phyloP scores from a whole-genome alignment of 148 eudicot species.

The Cornus florida region DNA sequence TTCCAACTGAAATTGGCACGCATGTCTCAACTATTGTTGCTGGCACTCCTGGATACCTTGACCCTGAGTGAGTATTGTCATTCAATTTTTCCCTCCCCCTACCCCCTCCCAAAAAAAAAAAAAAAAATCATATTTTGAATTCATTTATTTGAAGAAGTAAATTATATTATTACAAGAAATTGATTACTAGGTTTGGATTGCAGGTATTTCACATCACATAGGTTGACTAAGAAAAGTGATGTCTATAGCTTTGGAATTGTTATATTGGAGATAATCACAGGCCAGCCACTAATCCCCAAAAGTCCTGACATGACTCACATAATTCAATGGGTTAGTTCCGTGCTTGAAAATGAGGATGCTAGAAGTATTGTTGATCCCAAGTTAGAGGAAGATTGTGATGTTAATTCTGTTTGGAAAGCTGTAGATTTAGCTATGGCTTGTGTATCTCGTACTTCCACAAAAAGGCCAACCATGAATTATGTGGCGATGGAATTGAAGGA shows the following conservation, averaged over 20 bases:
- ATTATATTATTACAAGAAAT: background rate
- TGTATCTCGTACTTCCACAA: constrained; percentile 7
- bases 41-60: constrained; percentile 41
- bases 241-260: constrained; percentile 31
- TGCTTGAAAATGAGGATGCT: constrained; percentile 19
- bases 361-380: constrained; percentile 15
- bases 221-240: constrained; percentile 27
- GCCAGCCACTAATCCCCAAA: constrained; percentile 12
- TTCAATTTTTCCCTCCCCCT: no score
- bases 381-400: constrained; percentile 13
- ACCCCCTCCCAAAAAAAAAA: background rate
- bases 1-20: constrained; percentile 24
- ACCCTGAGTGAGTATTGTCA: constrained; percentile 42
- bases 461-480: constrained; percentile 29
- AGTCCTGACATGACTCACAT: background rate
- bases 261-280: constrained; percentile 32
- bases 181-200: background rate
- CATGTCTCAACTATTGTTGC: constrained; percentile 27
- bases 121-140: no score
- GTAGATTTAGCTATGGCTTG: constrained; percentile 27
- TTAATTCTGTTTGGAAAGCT: constrained; percentile 23
- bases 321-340: constrained; percentile 12
- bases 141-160: no score
- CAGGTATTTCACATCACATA: constrained; percentile 21
- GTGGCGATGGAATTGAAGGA: constrained; percentile 20